These are phyloP conservation scores for Saussurea involucrata DNA, from an alignment of 129 eudicot genomes.

Conservation along the genomic window DNA sequence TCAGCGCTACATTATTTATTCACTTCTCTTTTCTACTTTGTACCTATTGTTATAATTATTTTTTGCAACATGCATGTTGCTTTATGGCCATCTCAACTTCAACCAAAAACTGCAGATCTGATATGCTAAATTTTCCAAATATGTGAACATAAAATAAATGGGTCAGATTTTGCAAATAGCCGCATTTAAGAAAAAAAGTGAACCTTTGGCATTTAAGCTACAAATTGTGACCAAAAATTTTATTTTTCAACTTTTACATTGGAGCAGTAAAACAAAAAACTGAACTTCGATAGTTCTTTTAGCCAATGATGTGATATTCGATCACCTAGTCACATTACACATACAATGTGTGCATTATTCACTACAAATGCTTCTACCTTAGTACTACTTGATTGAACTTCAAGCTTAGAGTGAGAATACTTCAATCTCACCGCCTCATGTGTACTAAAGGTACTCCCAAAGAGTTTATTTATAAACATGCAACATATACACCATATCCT, in stretches of 20 bases:
- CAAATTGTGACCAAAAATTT: not conserved
- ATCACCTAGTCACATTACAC: conserved; percentile 1
- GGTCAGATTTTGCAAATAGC: not conserved
- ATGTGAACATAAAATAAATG: not conserved
- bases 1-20: not conserved
- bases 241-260: not conserved
- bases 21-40: not conserved
- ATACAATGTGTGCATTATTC: not conserved
- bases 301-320: not conserved
- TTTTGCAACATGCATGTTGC: not conserved
- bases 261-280: not conserved
- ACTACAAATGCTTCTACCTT: not conserved
- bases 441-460: not conserved
- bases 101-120: not conserved
- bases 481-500: not conserved
- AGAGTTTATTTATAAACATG: not conserved
- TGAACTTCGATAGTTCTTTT: not conserved
- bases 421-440: not conserved
- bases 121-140: not conserved
- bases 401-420: not conserved
- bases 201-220: not conserved
- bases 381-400: not conserved
- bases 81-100: not conserved
- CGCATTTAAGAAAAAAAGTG: not conserved
- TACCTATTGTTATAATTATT: not conserved